Percentiles rank a stretch among this genome's conserved stretches.
phyloP scores from a whole-genome alignment of 208 protist species.

The Leishmania major region DNA sequence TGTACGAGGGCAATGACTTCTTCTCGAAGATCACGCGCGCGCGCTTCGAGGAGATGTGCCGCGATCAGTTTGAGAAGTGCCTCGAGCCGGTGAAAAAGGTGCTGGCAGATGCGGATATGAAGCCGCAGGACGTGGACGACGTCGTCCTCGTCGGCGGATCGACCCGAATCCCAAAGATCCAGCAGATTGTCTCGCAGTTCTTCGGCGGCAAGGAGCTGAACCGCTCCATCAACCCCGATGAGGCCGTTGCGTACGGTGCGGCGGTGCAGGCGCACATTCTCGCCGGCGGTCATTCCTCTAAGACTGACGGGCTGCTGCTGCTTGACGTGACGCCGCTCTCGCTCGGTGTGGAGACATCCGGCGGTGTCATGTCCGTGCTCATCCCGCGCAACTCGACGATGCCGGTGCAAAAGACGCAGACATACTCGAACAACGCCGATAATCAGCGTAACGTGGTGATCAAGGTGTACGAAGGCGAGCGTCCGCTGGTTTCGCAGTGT shows the following conservation, averaged over 20 bases:
- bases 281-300: conserved; percentile 58
- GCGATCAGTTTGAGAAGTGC: conserved; percentile 86
- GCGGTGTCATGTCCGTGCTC: conserved; percentile 96
- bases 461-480: conserved; percentile 95
- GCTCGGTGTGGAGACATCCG: conserved; percentile 92
- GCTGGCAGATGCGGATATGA: conserved; percentile 88
- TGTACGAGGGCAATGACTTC: conserved; percentile 98
- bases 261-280: conserved; percentile 98
- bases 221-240: conserved; percentile 94
- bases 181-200: conserved; percentile 95
- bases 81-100: conserved; percentile 89
- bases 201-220: conserved; percentile 95
- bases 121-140: conserved; percentile 89
- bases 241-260: conserved; percentile 94
- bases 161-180: conserved; percentile 98
- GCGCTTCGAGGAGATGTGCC: conserved; percentile 98
- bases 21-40: conserved; percentile 97
- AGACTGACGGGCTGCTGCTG: conserved; percentile 82
- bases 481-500: conserved; percentile 91
- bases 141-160: conserved; percentile 96
- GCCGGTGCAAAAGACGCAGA: conserved; percentile 87
- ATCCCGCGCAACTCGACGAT: conserved; percentile 89
- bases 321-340: conserved; percentile 94
- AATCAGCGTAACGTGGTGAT: conserved; percentile 92
- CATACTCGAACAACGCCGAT: conserved; percentile 87